Percentiles rank a stretch among this genome's conserved stretches.
These are phyloP conservation scores for Dendrobium nobile DNA, from an alignment of 106 monocot genomes.

Conservation along the genomic window DNA sequence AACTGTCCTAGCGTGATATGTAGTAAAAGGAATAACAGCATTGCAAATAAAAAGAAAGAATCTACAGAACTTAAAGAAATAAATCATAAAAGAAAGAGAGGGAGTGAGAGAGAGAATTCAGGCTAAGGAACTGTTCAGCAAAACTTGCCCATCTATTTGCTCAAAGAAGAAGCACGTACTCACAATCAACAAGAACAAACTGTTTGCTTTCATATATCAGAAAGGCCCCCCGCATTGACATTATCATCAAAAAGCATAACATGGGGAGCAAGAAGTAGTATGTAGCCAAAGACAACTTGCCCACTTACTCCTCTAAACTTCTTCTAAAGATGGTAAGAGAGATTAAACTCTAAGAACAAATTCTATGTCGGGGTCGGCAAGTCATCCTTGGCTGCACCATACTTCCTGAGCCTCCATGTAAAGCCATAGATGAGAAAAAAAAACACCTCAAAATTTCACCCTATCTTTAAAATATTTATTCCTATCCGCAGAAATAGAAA, in stretches of 20 bases:
- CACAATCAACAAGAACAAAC: background rate
- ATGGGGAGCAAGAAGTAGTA: slow-evolving; percentile 49
- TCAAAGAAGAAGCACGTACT: background rate
- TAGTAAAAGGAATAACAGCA: too few species aligned
- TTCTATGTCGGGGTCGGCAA: slow-evolving; percentile 35
- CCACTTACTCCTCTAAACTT: slow-evolving; percentile 22
- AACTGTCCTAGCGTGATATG: too few species aligned
- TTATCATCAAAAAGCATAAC: slow-evolving; percentile 31
- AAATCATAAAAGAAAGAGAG: too few species aligned
- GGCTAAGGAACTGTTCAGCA: too few species aligned
- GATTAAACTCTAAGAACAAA: background rate
- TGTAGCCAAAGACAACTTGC: slow-evolving; percentile 85
- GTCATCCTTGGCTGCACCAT: slow-evolving; percentile 86
- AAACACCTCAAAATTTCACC: background rate
- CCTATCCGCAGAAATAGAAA: too few species aligned
- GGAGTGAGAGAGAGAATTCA: too few species aligned
- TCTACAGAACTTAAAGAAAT: too few species aligned
- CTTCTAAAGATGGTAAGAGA: background rate
- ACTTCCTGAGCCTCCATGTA: slow-evolving; percentile 47
- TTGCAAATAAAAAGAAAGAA: too few species aligned
- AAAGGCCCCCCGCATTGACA: background rate
- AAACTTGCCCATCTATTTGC: background rate
- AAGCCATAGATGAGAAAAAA: slow-evolving; percentile 31
- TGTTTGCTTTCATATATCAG: background rate
- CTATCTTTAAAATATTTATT: background rate